Evolutionary conservation across 2,329 filamentous ascomycete species (phyloP).

Genomic region (Geoglossum cookeanum): DNA sequence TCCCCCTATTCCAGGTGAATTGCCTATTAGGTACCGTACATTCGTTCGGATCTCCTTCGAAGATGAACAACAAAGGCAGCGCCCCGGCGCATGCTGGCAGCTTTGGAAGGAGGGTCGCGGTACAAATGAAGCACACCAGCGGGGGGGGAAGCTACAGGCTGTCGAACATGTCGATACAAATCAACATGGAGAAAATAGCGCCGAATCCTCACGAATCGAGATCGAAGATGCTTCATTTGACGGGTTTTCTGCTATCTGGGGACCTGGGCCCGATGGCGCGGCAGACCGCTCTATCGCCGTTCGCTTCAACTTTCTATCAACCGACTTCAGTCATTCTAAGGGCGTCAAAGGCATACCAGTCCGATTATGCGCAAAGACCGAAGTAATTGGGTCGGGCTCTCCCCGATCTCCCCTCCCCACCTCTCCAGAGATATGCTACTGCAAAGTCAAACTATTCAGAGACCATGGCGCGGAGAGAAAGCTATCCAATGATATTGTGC

Average conservation of each 20-base stretch:
- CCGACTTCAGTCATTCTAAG: conserved; percentile 96
- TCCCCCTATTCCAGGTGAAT: conserved; percentile 36
- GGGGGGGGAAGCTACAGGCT: conserved; percentile 79
- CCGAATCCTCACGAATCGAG: conserved; percentile 29
- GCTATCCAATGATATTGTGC: conserved; percentile 79
- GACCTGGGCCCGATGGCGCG: conserved; percentile 45
- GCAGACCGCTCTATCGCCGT: conserved; percentile 75
- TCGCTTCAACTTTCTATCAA: conserved; percentile 95
- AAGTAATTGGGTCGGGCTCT: conserved; percentile 36
- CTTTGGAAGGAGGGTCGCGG: conserved; percentile 92
- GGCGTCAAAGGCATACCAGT: conserved; percentile 96
- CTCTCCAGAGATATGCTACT: conserved; percentile 61
- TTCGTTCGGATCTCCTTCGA: conserved; percentile 94
- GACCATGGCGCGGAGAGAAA: conserved; percentile 93
- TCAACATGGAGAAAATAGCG: conserved; percentile 32
- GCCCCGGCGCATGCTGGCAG: conserved; percentile 70
- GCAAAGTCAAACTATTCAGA: conserved; percentile 92
- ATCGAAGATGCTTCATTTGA: conserved; percentile 59
- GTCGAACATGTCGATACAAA: conserved; percentile 73
- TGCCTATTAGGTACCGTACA: conserved; percentile 61
- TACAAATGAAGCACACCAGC: conserved; percentile 86
- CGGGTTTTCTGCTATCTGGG: conserved; percentile 84
- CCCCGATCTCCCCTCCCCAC: conserved; percentile 27
- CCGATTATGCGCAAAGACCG: conserved; percentile 78
- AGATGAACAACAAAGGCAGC: conserved; percentile 77